Base-by-base conservation (phyloP, 2,329 filamentous ascomycete species). In the Fusarium continuum region DNA sequence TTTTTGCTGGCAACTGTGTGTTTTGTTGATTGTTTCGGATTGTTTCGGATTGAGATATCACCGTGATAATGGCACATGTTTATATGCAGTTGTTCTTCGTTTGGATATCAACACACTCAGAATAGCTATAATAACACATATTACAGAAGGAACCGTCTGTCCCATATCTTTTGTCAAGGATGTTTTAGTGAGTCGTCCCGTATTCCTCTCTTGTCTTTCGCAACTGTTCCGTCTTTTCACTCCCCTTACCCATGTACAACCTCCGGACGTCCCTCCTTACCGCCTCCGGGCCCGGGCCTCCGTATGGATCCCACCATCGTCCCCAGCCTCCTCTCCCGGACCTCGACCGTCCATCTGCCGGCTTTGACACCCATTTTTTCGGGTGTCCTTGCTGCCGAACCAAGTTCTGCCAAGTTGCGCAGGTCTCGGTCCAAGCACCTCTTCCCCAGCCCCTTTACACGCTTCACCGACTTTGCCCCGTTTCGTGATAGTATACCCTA, bases 161-260 rank as follows among this genome's bases (percentile, higher is more conserved):
- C 89, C 90, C 69, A 92, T 93, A 74, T 91, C 89, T 69, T 93
- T 93, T 77, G 91, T 93, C 77, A 91, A 91, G 79, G 89, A 93
- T 75, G 86, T 91, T 65, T 80, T 93, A 79, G 91, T 93, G 86
- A 85, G 90, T 79, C 41, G 46, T 61, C 62, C 47, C 55, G 48
- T 63, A 39, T 60, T 60, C 50, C 41, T 52, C 52, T 62, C 41
- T 36, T 54, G 56, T 61, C 38, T 56, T 49, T 50, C 48, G 50
- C 49, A 58, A 54, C 50, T 54, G 46, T 51, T 46, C 50, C 38
- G 63, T 62, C 48, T 65, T 59, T 59, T 55, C 53, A 62, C 58
- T 56, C 39, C 45, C 55, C 45, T 55, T 58, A 52, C 45, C 47
- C 48, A 54, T 50, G 44, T 43, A 39, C 35, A 29, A 55, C 56